These are phyloP conservation scores for Xylaria nigripes DNA, from an alignment of 495 filamentous ascomycete genomes.

Conservation along the genomic window DNA sequence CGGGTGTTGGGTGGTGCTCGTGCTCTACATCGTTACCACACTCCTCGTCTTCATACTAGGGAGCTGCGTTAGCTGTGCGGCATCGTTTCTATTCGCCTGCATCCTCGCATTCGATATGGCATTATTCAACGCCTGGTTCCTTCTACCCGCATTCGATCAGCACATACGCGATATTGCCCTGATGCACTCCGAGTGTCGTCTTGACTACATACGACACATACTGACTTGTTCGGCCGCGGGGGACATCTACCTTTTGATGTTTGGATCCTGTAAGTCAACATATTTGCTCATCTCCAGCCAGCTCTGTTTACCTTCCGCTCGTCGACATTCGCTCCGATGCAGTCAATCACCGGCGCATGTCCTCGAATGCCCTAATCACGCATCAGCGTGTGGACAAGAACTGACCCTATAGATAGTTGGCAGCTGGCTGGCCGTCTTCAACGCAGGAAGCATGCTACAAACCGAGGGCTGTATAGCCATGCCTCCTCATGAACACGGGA, in stretches of 20 bases:
- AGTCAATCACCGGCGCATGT: no score
- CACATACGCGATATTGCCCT: constrained; percentile 1
- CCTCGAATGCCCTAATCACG: no score
- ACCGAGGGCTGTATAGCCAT: background rate
- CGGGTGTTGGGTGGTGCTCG: constrained; percentile 1
- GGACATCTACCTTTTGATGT: constrained; percentile 1
- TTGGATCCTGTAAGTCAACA: constrained; percentile 5
- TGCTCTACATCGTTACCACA: constrained; percentile 1
- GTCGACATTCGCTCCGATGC: no score
- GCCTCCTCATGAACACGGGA: background rate
- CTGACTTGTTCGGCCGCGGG: background rate
- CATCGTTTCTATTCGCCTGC: constrained; percentile 1
- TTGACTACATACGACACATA: background rate
- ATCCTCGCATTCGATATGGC: background rate
- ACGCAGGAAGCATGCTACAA: constrained; percentile 1
- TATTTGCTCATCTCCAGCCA: background rate
- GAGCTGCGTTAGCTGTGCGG: background rate
- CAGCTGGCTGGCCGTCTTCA: constrained; percentile 7
- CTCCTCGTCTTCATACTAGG: background rate
- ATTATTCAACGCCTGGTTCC: constrained; percentile 1
- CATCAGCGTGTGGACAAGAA: background rate
- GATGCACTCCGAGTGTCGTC: background rate
- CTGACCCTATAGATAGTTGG: constrained; percentile 1
- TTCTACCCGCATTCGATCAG: constrained; percentile 1
- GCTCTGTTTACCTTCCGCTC: background rate